Evolutionary conservation across 805 yeast species (phyloP), one percentile per base, ranked within the genome.

Genomic region (Pichia californica): DNA sequence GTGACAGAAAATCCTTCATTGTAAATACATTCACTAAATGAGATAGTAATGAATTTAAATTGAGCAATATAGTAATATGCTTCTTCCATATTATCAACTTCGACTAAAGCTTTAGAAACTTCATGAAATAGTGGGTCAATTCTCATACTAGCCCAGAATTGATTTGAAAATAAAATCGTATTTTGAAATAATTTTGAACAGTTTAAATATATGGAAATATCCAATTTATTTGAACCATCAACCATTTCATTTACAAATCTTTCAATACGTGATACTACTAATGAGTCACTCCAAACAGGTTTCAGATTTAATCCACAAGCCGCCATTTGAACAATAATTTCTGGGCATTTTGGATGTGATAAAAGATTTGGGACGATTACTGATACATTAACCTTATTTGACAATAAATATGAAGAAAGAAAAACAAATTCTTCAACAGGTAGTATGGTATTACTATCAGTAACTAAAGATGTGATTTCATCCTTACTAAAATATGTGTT

Each of bases 141-240:
- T 13, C 52, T 44, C 34, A 61, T 44, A 25, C 52, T 46, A 29
- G 48, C 51, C 61, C 64, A 61, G 39, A 56, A 61, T 13, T 52
- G 49, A 28, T 53, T 50, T 21, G 52, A 52, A 40, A 61, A 58
- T 5, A 59, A 37, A 5, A 41, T 30, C 5, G 45, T 41, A 16
- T 44, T 47, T 0, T 50, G 44, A 2, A 57, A 44, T 8, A 70
- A 34, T 1, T 25, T 29, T 1, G 39, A 32, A 1, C 67, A 40
- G 14, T 55, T 47, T 5, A 54, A 52, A 36, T 63, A 61, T 5
- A 53, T 43, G 1, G 36, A 30, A 18, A 16, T 20, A 9, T 45
- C 44, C 5, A 41, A 19, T 8, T 25, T n/a, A 32, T 34, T 43
- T 0, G 56, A 48, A 1, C 57, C 54, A 1, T 47, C 19, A 5